Base-by-base conservation (phyloP, 2,329 filamentous ascomycete genomes). In the Xylaria sp. region DNA sequence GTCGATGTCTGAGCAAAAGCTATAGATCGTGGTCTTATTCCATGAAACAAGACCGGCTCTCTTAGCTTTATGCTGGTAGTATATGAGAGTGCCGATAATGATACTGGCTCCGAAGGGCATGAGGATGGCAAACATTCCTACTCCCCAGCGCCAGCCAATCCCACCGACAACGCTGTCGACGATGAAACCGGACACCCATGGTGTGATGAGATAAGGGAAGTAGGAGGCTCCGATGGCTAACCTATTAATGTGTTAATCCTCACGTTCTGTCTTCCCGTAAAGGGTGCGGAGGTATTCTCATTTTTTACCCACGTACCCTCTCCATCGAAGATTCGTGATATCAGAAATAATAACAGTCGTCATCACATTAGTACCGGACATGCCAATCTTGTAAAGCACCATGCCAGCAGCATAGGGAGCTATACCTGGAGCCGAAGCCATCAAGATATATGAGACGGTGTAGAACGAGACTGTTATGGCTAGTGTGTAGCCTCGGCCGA, bases 81-180 rank as follows among this genome's bases (percentile, higher is more conserved):
- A 48, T n/a, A 48, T 48, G 45, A 48, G 45, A 3, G 45, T 48
- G 45, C 45, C 17, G 19, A 21, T 48, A 48, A 48, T 48, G 17
- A 48, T 48, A 48, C 45, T 48, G 11, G 45, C 45, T 48, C 45
- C 45, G 12, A 48, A 7, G 2, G 45, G 45, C 45, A 48, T 48
- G 4, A 48, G 45, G 45, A 48, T 48, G 2, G 45, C 45, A 14
- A 48, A 48, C 11, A 48, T 48, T 7, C 45, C 45, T 48, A 48
- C 17, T 19, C 45, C 45, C 45, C 45, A 48, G 45, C 45, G 45
- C 45, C 45, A 48, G 45, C 45, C 45, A 48, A 48, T 48, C 45
- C 45, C 45, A 21, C 2, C 17, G 17, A 48, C 19, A 48, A 48
- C 45, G 17, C 17, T 17, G 45, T 48, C 45, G 45, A 48, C 45